Percentiles rank a stretch among this genome's conserved stretches.
Evolutionary conservation across 768 basidiomycete genomes (phyloP).

Genomic region (Leccinum variicolor): DNA sequence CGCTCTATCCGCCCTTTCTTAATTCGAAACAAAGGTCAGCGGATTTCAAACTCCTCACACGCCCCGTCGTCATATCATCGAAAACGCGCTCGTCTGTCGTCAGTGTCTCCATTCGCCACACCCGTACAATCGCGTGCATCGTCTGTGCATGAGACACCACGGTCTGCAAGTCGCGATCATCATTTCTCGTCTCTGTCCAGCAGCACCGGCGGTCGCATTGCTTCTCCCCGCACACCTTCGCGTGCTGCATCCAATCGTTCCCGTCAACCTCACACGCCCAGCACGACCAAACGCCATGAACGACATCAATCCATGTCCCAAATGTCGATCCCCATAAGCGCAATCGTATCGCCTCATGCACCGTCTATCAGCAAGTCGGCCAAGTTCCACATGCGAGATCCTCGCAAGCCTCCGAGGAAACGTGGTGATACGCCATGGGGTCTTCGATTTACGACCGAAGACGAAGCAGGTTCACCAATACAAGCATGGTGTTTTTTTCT

Average conservation of each 20-base stretch:
- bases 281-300: constrained; percentile 27
- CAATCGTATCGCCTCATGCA: constrained; percentile 73
- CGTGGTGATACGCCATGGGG: constrained; percentile 60
- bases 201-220: constrained; percentile 27
- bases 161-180: constrained; percentile 12
- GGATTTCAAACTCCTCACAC: constrained; percentile 50
- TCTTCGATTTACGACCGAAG: constrained; percentile 53
- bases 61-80: constrained; percentile 73
- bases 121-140: constrained; percentile 30
- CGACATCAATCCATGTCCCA: constrained; percentile 59
- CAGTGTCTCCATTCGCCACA: constrained; percentile 32
- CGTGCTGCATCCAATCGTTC: constrained; percentile 37
- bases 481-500: constrained; percentile 80
- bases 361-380: constrained; percentile 61
- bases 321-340: constrained; percentile 76
- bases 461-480: constrained; percentile 47
- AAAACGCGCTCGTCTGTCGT: constrained; percentile 64
- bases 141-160: constrained; percentile 28
- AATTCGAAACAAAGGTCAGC: constrained; percentile 43
- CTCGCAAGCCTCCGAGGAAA: constrained; percentile 56
- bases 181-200: constrained; percentile 35
- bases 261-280: constrained; percentile 25
- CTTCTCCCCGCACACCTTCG: constrained; percentile 33
- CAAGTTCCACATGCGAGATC: constrained; percentile 79
- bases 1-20: constrained; percentile 22